Evolutionary conservation across 441 rosid genomes (phyloP).

Genomic region (Flueggea neowawraea): DNA sequence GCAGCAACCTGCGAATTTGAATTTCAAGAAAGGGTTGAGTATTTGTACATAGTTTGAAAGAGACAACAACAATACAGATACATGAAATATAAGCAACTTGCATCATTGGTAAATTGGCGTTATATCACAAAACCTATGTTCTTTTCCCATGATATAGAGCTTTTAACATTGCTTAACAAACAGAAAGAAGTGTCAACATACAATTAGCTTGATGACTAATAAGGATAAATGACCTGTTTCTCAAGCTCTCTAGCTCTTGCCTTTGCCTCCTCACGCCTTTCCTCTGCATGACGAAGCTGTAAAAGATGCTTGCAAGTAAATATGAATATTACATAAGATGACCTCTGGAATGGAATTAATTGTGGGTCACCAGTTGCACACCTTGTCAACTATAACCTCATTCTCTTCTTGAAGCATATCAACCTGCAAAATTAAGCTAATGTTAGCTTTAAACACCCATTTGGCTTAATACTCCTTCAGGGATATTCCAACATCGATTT

Average conservation of each 20-base stretch:
- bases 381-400: constrained; percentile 66
- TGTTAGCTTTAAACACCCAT: constrained; percentile 17
- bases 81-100: too few species aligned
- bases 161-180: not conserved
- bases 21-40: too few species aligned
- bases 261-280: constrained; percentile 67
- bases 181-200: constrained; percentile 11
- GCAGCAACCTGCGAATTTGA: constrained; percentile 62
- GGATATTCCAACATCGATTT: too few species aligned
- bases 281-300: constrained; percentile 56
- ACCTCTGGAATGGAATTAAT: not conserved
- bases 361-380: constrained; percentile 6
- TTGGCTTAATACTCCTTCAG: not conserved
- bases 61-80: too few species aligned
- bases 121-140: too few species aligned
- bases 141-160: not conserved
- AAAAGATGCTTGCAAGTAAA: constrained; percentile 14
- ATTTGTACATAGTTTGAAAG: too few species aligned
- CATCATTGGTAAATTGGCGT: too few species aligned
- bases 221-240: constrained; percentile 64
- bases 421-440: constrained; percentile 41
- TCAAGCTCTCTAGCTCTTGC: constrained; percentile 95
- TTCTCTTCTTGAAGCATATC: constrained; percentile 91
- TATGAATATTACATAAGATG: constrained; percentile 4
- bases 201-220: not conserved